Evolutionary conservation across 139 green algal species (phyloP), one percentile per base, ranked within the genome.

Genomic region (Limnomonas spitsbergensis): DNA sequence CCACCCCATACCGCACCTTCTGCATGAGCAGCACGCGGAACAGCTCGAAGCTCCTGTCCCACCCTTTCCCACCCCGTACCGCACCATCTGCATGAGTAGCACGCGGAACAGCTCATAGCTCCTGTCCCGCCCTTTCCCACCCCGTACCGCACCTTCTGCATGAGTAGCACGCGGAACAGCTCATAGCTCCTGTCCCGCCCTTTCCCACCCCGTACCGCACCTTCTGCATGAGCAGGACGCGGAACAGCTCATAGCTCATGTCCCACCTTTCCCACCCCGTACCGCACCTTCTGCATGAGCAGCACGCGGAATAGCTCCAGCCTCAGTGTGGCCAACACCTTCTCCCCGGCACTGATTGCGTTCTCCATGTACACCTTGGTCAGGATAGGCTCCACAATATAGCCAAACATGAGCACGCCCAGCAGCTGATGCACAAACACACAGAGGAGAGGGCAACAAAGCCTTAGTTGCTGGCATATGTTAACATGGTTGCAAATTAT

Each of bases 281-380:
- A 3, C 74, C 20, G 47, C 3, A 40, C n/a, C 73, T 74, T 74
- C 38, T 96, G 90, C 83, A 94, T 89, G 38, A 97, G 88, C 40
- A 97, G 87, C 4, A 84, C 89, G 36, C 92, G 79, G 82, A 96
- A 97, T 38, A 94, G 84, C 89, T 96, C 93, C 77, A 89, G 75
- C 4, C 92, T 86, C 56, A 93, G 75, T 0, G 80, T 82, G 2
- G 88, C 84, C 34, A 93, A 70, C n/a, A 92, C 84, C 81, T 90
- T 94, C 84, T 97, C 93, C 2, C 88, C 93, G 3, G 84, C 86
- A 3, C 74, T 70, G 31, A 93, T 89, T 2, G 90, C 67, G 66
- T 91, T 93, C 4, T 78, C 72, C 87, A 97, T 94, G 85, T 97
- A 97, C 1, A 97, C 75, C 75, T 82, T 71, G 7, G 88, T 92